Base-by-base conservation (phyloP, 2,329 filamentous ascomycete genomes). In the Diaporthe aspalathi region DNA sequence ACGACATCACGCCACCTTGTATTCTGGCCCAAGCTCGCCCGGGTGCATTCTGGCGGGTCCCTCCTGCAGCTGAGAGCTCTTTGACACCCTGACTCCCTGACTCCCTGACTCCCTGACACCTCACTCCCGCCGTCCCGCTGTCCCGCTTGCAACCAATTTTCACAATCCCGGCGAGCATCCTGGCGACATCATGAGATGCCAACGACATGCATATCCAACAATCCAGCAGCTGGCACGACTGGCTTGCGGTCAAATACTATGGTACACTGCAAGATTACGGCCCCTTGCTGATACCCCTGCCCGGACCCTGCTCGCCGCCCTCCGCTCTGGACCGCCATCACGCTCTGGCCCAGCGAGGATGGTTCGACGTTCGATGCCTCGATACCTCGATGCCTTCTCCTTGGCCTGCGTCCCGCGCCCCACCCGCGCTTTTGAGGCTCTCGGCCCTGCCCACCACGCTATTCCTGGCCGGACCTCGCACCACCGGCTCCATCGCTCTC, bases 1-100 rank as follows among this genome's bases (percentile, higher is more conserved):
- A 32, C 35, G 56, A 50, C 68, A 73, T 73, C 68, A 71, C 49
- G 71, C 68, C 68, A 73, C 63, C 40, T 16, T n/a, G n/a, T n/a
- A n/a, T n/a, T n/a, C n/a, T n/a, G n/a, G n/a, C n/a, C n/a, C n/a
- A n/a, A n/a, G n/a, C 17, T 27, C 29, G 17, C 14, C 32, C 29
- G 5, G 32, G 32, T 8, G 32, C 32, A 32, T 32, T 5, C 9
- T 17, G 45, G 60, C 60, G 60, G 60, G 60, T 65, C 60, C 29
- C n/a, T 50, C 60, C 60, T 63, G 60, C 60, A 63, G 57, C 57
- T n/a, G n/a, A n/a, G n/a, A n/a, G 47, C 57, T 49, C 57, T n/a
- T 63, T 62, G 57, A 62, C 57, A 62, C 57, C 47, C 57, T 45
- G 60, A 49, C 60, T 50, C 60, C 9, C 50, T 63, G 57, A 63